Conservation (phyloP, 495 filamentous ascomycete genomes). For the Hyaloscypha hepaticicola region DNA sequence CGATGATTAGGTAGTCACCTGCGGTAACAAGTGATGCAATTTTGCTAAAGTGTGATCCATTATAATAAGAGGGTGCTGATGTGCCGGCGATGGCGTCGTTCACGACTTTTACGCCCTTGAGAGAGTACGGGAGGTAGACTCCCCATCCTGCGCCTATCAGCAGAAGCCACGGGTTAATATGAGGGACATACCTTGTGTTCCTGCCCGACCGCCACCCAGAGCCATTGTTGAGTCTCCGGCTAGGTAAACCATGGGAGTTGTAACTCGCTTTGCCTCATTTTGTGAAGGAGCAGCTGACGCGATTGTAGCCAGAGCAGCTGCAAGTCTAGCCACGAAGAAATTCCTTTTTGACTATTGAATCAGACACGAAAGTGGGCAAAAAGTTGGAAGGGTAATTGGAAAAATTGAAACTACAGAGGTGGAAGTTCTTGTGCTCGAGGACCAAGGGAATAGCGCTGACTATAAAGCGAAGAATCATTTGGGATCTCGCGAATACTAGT, state of each 20-base stretch:
- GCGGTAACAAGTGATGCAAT: constrained; percentile 47
- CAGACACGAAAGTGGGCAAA: background rate
- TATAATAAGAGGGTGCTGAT: constrained; percentile 58
- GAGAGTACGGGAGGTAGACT: constrained; percentile 50
- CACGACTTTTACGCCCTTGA: constrained; percentile 45
- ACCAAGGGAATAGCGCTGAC: background rate
- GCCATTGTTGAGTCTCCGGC: constrained; percentile 61
- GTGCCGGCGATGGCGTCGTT: constrained; percentile 61
- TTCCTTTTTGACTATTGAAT: constrained; percentile 2
- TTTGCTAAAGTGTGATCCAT: constrained; percentile 58
- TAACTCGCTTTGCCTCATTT: constrained; percentile 4
- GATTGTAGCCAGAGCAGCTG: background rate
- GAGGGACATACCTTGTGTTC: constrained; percentile 24
- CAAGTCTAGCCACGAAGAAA: background rate
- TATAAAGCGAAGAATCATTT: background rate
- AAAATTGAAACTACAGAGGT: background rate
- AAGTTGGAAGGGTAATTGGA: background rate
- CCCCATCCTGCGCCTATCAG: constrained; percentile 52
- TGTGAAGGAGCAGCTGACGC: constrained; percentile 14
- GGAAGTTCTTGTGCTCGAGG: background rate
- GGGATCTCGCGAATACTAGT: constrained; percentile 1
- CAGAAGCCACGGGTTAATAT: background rate
- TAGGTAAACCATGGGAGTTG: constrained; percentile 46
- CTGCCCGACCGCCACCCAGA: constrained; percentile 36
- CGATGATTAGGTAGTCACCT: constrained; percentile 46